Base-by-base conservation (phyloP, 2,329 filamentous ascomycete species). In the Pestalotiopsis sp. region DNA sequence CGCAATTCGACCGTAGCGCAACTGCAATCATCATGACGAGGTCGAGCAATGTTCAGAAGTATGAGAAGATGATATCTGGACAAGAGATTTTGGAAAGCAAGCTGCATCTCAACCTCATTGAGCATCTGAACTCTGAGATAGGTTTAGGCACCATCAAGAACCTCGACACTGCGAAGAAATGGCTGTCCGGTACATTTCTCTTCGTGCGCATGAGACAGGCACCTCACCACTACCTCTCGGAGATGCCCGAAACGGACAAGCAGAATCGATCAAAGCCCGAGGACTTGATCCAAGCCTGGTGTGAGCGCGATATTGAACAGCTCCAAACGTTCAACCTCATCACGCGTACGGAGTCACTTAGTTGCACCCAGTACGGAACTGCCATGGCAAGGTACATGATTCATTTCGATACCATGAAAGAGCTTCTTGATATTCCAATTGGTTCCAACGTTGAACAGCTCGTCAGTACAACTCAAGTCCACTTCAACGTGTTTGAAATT, bases 361-460 rank as follows among this genome's bases (percentile, higher is more conserved):
- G 80, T 31, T 89, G 88, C 59, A 95, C 92, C 0, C 89, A 91
- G 63, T 93, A 92, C 75, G 93, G 93, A 1, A 86, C 91, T 68
- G 91, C 91, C 4, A 97, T 97, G 93, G 92, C 93, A 58, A 88
- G 89, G 62, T 97, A 95, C 77, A 95, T 93, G 81, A 83, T 96
- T 3, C 89, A 89, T 25, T 95, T 95, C 73, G 86, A 91, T 49
- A 96, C 93, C 0, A 97, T 96, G 93, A 91, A 90, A 73, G 78
- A 84, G 1, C 83, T 97, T 14, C 80, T 95, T 58, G 82, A 83
- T 0, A 83, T 96, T 66, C 86, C 87, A n/a, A 78, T 81, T 1
- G 87, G 85, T 56, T 86, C 90, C 0, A 88, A 86, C 7, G 83
- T 91, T 6, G 90, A 90, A 38, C 87, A 93, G 58, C 89, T 95